Evolutionary conservation across 371 early-diverging fungal species (phyloP).

Genomic region (Actinomortierella wolfii): DNA sequence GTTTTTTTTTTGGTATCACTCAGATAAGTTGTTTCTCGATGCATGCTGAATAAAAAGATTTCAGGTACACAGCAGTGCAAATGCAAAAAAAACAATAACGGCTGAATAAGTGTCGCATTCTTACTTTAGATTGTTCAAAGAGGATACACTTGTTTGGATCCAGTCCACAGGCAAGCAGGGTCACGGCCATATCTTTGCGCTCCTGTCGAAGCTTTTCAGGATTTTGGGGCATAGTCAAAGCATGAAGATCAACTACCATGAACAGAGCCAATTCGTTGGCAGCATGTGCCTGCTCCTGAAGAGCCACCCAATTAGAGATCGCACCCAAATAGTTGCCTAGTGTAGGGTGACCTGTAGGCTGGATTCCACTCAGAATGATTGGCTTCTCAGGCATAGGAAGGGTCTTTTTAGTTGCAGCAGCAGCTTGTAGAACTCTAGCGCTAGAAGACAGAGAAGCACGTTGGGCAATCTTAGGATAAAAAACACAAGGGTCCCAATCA

Average conservation of each 20-base stretch:
- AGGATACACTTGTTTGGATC: constrained; percentile 76
- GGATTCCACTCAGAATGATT: constrained; percentile 83
- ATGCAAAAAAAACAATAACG: no score
- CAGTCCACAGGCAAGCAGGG: constrained; percentile 87
- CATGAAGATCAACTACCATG: constrained; percentile 90
- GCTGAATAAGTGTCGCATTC: neutral
- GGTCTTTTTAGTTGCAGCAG: neutral
- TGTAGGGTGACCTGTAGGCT: constrained; percentile 94
- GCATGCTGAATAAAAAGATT: no score
- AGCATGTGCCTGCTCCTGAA: constrained; percentile 64
- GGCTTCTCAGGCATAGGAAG: constrained; percentile 9
- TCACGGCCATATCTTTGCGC: constrained; percentile 71
- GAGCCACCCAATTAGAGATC: constrained; percentile 80
- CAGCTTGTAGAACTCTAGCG: no score
- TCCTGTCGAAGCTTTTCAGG: constrained; percentile 67
- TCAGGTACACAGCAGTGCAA: no score
- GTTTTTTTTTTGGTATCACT: constrained; percentile 12
- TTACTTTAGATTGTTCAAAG: constrained; percentile 79
- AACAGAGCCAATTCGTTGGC: constrained; percentile 56
- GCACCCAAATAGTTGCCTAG: constrained; percentile 96
- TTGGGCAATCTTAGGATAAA: no score
- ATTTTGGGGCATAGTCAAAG: constrained; percentile 84
- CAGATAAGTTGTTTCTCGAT: no score
- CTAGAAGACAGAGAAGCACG: no score
- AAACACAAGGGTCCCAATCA: neutral